Base-by-base conservation (phyloP, 1,284 basidiomycete genomes). In the Exsudoporus floridanus region DNA sequence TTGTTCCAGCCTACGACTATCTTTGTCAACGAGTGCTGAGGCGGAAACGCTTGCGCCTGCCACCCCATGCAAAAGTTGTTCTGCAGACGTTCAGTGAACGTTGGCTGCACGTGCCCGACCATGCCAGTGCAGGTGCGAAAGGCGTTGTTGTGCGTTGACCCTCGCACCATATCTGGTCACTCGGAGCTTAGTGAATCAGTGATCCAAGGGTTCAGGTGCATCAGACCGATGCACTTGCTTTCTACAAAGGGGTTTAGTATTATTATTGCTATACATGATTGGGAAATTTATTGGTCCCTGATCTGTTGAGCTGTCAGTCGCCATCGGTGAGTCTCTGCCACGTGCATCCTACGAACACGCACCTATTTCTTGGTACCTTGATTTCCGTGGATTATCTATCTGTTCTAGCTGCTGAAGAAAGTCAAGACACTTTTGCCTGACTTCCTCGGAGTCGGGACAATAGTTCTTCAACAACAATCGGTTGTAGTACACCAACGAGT, bases 401-500 rank as follows among this genome's bases (percentile, higher is more conserved):
- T 55, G 67, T 56, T 79, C 69, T 39, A 92, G 73, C 42, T 77
- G 73, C 31, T 62, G 54, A 25, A 93, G 73, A 42, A 88, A 70
- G 14, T 63, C 59, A 12, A 75, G 60, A 63, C 87, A 86, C 34
- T 83, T 79, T 16, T 72, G 62, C 16, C 63, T 73, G 50, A 87
- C 61, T 6, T 60, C 59, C 10, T 65, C 60, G 7, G 67, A 67
- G 49, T 79, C 73, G 2, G 67, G 60, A 9, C 66, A 53, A 53
- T 76, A 61, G 46, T 80, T 74, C 46, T 74, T 72, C 47, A 88
- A 57, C 27, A 89, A 65, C 34, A 88, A 67, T 37, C 73, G 76
- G 63, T 86, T 86, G 71, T 94, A 94, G 61, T 90, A 82, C 1
- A 92, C 84, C n/a, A 96, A 78, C 0, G 90, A 91, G 60, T 95